A percentile compares a stretch with the other conserved stretches of the same genome.
Evolutionary conservation across 192 early-diverging fungal genomes (phyloP).

Genomic region (Coemansia sp.): DNA sequence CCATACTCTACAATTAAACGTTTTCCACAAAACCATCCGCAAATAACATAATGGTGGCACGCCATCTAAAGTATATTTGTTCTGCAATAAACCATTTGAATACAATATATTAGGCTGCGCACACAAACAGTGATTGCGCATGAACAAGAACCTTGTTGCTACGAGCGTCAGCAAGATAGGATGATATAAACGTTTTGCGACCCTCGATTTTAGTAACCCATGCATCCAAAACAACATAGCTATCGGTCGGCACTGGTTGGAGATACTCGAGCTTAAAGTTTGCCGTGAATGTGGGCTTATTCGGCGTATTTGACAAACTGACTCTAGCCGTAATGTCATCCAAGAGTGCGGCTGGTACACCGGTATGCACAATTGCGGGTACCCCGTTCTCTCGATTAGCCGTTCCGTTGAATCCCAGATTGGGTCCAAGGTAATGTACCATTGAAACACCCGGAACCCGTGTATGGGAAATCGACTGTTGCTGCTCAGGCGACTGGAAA

Average conservation of each 20-base stretch:
- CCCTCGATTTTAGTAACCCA: conserved; percentile 43
- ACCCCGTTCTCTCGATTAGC: background rate
- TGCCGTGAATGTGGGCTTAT: conserved; percentile 36
- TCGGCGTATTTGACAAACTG: conserved; percentile 23
- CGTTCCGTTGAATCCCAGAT: conserved; percentile 16
- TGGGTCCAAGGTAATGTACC: conserved; percentile 31
- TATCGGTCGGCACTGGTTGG: conserved; percentile 7
- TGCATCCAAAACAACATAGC: conserved; percentile 36
- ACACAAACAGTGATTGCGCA: conserved; percentile 36
- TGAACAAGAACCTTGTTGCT: conserved; percentile 20
- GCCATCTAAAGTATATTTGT: no score
- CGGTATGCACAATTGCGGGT: conserved; percentile 14
- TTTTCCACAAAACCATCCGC: no score
- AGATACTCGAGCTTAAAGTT: conserved; percentile 46
- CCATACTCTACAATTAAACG: no score
- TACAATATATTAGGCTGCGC: conserved; percentile 7
- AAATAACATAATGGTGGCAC: no score
- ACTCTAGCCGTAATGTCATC: conserved; percentile 43
- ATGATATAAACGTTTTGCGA: conserved; percentile 33
- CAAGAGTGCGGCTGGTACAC: conserved; percentile 26
- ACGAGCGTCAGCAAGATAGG: conserved; percentile 29
- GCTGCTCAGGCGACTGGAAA: conserved; percentile 7
- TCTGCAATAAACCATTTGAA: background rate
- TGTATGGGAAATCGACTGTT: background rate
- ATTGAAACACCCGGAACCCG: conserved; percentile 29